Percentiles rank a stretch among this genome's conserved stretches.
Evolutionary conservation across 768 basidiomycete genomes (phyloP).

Genomic region (Mycena pura): DNA sequence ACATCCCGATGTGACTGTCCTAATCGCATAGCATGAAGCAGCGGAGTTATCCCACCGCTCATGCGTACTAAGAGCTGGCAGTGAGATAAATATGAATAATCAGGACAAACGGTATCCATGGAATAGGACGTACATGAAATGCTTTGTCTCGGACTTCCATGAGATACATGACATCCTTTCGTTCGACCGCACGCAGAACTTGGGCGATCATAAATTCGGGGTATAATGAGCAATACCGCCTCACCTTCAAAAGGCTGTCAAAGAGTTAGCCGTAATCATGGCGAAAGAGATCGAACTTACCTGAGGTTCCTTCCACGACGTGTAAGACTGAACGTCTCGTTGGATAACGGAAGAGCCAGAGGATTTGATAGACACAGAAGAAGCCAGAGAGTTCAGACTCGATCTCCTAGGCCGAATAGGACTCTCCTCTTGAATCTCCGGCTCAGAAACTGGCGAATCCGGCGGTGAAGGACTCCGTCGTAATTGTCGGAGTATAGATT

Average conservation of each 20-base stretch:
- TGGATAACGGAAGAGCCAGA: conserved; percentile 31
- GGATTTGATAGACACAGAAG: conserved; percentile 41
- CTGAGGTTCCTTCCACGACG: conserved; percentile 61
- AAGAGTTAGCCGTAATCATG: not conserved
- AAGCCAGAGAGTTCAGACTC: conserved; percentile 28
- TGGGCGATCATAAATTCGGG: conserved; percentile 43
- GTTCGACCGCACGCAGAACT: conserved; percentile 85
- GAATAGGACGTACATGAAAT: conserved; percentile 65
- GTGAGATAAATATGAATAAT: no score
- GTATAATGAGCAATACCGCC: not conserved
- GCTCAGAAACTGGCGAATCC: conserved; percentile 27
- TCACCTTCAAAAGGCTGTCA: conserved; percentile 23
- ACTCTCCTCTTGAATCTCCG: conserved; percentile 23
- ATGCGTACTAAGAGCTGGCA: conserved; percentile 79
- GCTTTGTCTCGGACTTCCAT: conserved; percentile 85
- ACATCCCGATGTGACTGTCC: conserved; percentile 80
- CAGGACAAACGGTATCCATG: not conserved
- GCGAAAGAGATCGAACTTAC: conserved; percentile 35
- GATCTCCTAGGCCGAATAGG: conserved; percentile 31
- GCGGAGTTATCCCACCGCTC: conserved; percentile 84
- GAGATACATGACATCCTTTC: conserved; percentile 79
- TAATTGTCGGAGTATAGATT: conserved; percentile 61
- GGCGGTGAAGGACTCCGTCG: conserved; percentile 46
- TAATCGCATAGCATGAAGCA: conserved; percentile 89
- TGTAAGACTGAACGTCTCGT: conserved; percentile 11